Evolutionary conservation across 768 basidiomycete species (phyloP).

Genomic region (Strobilomyces dryophilus): DNA sequence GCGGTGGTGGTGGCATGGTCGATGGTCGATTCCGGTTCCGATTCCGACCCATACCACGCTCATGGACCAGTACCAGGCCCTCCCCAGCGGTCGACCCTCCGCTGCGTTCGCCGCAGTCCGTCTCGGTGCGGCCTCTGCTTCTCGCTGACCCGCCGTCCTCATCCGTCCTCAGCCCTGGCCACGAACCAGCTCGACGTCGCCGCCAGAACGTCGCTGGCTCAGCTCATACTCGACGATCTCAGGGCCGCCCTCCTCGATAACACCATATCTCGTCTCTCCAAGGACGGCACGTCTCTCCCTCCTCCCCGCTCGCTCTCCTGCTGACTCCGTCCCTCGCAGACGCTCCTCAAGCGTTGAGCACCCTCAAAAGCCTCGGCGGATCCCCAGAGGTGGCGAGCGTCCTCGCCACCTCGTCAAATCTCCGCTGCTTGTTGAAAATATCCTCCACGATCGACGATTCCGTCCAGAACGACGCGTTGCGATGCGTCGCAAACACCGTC

Average conservation of each 20-base stretch:
- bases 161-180: slow-evolving; percentile 11
- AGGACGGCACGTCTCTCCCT: slow-evolving; percentile 45
- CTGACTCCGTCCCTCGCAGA: slow-evolving; percentile 44
- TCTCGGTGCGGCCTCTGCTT: slow-evolving; percentile 9
- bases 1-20: too few species aligned
- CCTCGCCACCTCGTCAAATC: slow-evolving; percentile 50
- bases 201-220: slow-evolving; percentile 53
- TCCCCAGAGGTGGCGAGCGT: slow-evolving; percentile 63
- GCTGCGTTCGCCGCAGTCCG: slow-evolving; percentile 13
- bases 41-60: slow-evolving; percentile 1
- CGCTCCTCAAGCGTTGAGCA: slow-evolving; percentile 58
- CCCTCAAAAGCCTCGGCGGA: slow-evolving; percentile 73
- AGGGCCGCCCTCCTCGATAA: slow-evolving; percentile 32
- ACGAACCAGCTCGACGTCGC: slow-evolving; percentile 31
- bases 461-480: slow-evolving; percentile 61
- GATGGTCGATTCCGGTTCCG: slow-evolving; percentile 6
- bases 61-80: slow-evolving; percentile 22
- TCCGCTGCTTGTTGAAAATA: slow-evolving; percentile 52
- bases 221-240: slow-evolving; percentile 58
- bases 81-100: slow-evolving; percentile 4
- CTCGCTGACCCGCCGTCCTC: slow-evolving; percentile 6
- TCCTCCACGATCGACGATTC: slow-evolving; percentile 53
- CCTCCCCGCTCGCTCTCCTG: background rate
- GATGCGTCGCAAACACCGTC: slow-evolving; percentile 76
- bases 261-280: slow-evolving; percentile 45